Base-by-base conservation (phyloP, 495 filamentous ascomycete species). In the Cairneyella variabilis region DNA sequence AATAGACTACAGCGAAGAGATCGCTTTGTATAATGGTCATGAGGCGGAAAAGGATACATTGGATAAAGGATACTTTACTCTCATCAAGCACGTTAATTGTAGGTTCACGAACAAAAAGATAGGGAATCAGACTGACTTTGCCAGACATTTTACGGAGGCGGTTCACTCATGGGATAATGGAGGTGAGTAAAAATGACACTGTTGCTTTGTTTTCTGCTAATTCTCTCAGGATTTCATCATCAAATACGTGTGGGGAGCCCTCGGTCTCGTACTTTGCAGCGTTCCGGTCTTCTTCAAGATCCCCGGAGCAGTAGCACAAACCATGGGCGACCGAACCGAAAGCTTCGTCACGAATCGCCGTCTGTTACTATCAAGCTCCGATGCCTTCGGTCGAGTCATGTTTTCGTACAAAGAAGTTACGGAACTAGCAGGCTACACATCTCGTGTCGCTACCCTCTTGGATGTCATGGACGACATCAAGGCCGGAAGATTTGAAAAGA, bases 211-310 rank as follows among this genome's bases (percentile, higher is more conserved):
- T n/a, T n/a, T n/a, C n/a, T n/a, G n/a, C n/a, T n/a, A 48, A 18
- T 14, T 0, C 22, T 23, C 22, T 2, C 21, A 51, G 49, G 93
- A 98, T 66, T 98, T 96, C 71, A 88, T 97, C 12, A 92, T 97
- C 62, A 98, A 98, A 71, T 98, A 98, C 64, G 93, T 96, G 73
- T 98, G 93, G 93, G 95, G 95, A 47, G 93, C 93, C 3, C 60
- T 98, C 41, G 93, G 93, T 5, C 77, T 97, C 60, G 69, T 95
- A 56, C 83, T 98, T n/a, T 97, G 95, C 73, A 92, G 90, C 64
- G 82, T 96, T 3, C 93, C 93, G 1, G 92, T 97, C 0, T 98
- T 98, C 68, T 88, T 97, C 76, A 90, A 88, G 71, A 75, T 97
- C 3, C 92, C 93, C 8, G 89, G 88, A 22, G 79, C 82, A 43